These are phyloP conservation scores for Penicillium sp. DNA, from an alignment of 2,329 filamentous ascomycete species.

Conservation along the genomic window DNA sequence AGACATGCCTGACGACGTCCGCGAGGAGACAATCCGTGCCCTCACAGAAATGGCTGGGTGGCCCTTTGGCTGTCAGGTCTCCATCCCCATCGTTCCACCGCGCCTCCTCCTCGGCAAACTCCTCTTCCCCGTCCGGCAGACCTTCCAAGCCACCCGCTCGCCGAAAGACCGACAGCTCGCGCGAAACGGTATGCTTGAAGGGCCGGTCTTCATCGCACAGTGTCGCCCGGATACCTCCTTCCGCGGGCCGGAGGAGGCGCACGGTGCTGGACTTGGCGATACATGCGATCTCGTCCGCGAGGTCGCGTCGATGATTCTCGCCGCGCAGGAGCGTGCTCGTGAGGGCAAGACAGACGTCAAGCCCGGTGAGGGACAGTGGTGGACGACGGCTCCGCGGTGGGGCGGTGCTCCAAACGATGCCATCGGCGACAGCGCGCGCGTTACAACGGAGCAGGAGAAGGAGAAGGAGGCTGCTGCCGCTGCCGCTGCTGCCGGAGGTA, in stretches of 20 bases:
- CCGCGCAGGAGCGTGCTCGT: conserved; percentile 65
- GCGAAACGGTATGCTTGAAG: conserved; percentile 61
- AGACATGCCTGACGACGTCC: conserved; percentile 64
- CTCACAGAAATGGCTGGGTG: conserved; percentile 64
- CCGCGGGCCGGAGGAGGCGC: conserved; percentile 37
- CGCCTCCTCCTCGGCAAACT: conserved; percentile 55
- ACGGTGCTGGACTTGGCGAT: conserved; percentile 41
- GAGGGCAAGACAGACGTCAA: conserved; percentile 56
- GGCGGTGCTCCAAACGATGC: conserved; percentile 54
- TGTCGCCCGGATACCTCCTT: conserved; percentile 62
- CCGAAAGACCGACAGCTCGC: conserved; percentile 59
- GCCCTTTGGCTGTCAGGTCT: conserved; percentile 61
- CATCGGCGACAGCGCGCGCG: conserved; percentile 32
- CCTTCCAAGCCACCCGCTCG: conserved; percentile 57
- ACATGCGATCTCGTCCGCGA: conserved; percentile 62
- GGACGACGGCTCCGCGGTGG: conserved; percentile 61
- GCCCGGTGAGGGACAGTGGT: conserved; percentile 65
- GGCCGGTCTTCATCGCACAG: conserved; percentile 61
- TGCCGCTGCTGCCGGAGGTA: conserved; percentile 17
- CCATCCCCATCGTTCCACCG: conserved; percentile 52
- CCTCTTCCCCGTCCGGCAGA: conserved; percentile 62
- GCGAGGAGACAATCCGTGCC: conserved; percentile 59
- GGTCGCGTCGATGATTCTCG: conserved; percentile 59
- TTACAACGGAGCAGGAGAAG: conserved; percentile 34
- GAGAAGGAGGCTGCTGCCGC: conserved; percentile 11